Evolutionary conservation across 2,329 filamentous ascomycete genomes (phyloP).

Genomic region (Lecanicillium sp.): DNA sequence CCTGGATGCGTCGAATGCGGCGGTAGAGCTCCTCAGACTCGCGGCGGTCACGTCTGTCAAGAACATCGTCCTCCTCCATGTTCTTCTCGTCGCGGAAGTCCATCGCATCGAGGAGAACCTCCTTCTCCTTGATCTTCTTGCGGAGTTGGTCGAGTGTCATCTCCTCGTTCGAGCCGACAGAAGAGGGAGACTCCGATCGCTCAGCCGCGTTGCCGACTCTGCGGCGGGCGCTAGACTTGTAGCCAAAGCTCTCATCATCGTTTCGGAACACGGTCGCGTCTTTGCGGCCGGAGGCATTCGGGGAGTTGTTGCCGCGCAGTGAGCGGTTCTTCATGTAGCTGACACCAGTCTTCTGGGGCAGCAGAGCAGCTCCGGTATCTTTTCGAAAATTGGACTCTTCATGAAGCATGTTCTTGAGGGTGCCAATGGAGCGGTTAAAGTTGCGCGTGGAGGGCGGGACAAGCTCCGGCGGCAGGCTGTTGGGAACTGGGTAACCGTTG

Average conservation of each 20-base stretch:
- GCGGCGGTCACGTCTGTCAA: conserved; percentile 83
- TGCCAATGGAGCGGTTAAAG: conserved; percentile 85
- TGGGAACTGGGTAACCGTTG: conserved; percentile 90
- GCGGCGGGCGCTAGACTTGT: conserved; percentile 87
- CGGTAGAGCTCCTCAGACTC: conserved; percentile 93
- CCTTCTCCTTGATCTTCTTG: conserved; percentile 91
- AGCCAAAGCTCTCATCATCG: conserved; percentile 87
- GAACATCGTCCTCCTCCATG: conserved; percentile 81
- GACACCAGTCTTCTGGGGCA: conserved; percentile 95
- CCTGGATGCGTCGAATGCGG: conserved; percentile 83
- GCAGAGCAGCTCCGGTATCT: conserved; percentile 78
- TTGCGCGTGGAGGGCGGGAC: conserved; percentile 93
- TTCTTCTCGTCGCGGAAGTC: conserved; percentile 92
- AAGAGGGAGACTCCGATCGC: conserved; percentile 69
- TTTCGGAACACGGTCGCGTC: conserved; percentile 97
- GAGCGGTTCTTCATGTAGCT: conserved; percentile 96
- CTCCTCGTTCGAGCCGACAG: conserved; percentile 69
- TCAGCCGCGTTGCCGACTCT: conserved; percentile 72
- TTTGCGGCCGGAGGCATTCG: conserved; percentile 61
- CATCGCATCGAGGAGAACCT: conserved; percentile 89
- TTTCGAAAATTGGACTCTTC: conserved; percentile 88
- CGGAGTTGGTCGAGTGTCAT: conserved; percentile 78
- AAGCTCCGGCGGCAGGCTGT: conserved; percentile 80
- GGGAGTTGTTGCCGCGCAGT: conserved; percentile 62
- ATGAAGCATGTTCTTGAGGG: conserved; percentile 82